These are phyloP conservation scores for Diplodia intermedia DNA, from an alignment of 2,329 filamentous ascomycete species.

Conservation along the genomic window DNA sequence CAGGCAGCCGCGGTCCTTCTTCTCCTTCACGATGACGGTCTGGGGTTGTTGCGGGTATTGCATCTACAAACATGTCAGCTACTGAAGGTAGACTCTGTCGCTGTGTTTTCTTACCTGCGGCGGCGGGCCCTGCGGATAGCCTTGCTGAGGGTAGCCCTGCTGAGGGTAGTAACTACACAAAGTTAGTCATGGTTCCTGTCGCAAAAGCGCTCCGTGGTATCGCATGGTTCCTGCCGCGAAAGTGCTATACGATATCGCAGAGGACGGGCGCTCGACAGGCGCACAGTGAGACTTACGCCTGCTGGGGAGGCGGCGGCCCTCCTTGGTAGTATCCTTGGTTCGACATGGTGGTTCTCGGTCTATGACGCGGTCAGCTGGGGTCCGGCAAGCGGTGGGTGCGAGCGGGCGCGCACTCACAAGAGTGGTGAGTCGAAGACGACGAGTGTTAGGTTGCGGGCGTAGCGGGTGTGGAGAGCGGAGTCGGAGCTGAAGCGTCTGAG, in stretches of 20 bases:
- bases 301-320: conserved; percentile 33
- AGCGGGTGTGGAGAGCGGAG: conserved; percentile 24
- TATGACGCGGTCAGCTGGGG: conserved; percentile 20
- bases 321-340: conserved; percentile 48
- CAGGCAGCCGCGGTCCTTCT: conserved; percentile 61
- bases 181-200: neutral
- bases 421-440: neutral
- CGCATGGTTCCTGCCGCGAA: neutral
- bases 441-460: neutral
- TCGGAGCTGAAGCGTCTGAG: conserved; percentile 6
- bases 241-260: neutral
- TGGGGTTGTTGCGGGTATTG: conserved; percentile 59
- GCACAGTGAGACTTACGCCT: conserved; percentile 2
- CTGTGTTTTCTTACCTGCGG: neutral
- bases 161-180: conserved; percentile 25
- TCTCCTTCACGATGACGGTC: conserved; percentile 51
- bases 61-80: conserved; percentile 43
- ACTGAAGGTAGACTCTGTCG: neutral
- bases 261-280: conserved; percentile 35
- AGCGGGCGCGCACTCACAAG: conserved; percentile 3
- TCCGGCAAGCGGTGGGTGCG: neutral
- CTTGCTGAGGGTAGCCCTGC: conserved; percentile 39
- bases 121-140: conserved; percentile 32
- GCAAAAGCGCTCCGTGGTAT: neutral
- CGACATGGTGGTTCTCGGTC: conserved; percentile 42